These are phyloP conservation scores for Monosporascus ibericus DNA, from an alignment of 2,329 filamentous ascomycete genomes.

Conservation along the genomic window DNA sequence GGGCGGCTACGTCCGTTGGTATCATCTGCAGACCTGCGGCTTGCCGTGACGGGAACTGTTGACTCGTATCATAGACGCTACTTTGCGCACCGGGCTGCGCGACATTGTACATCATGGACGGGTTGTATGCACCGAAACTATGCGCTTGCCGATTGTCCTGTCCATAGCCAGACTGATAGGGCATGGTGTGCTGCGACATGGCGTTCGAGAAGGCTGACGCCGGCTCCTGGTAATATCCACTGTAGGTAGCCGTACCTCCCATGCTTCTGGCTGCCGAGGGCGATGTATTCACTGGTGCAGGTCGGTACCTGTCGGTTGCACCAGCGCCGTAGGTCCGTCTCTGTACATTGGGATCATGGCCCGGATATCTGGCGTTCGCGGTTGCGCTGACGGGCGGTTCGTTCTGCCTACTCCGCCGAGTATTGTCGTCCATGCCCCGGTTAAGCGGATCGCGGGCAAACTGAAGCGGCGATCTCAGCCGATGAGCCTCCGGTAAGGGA, in stretches of 20 bases:
- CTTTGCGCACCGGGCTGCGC: slow-evolving; percentile 54
- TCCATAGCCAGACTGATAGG: slow-evolving; percentile 57
- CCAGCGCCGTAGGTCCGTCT: slow-evolving; percentile 37
- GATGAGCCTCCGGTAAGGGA: slow-evolving; percentile 60
- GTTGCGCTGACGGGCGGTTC: slow-evolving; percentile 60
- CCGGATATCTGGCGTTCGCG: slow-evolving; percentile 47
- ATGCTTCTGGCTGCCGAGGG: slow-evolving; percentile 42
- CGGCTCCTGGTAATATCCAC: slow-evolving; percentile 53
- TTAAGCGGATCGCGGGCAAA: slow-evolving; percentile 45
- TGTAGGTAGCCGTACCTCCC: slow-evolving; percentile 52
- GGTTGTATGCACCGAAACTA: slow-evolving; percentile 52
- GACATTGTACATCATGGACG: slow-evolving; percentile 76
- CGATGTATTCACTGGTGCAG: slow-evolving; percentile 43
- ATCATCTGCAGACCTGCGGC: slow-evolving; percentile 73
- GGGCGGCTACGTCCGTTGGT: slow-evolving; percentile 57
- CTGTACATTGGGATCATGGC: slow-evolving; percentile 44
- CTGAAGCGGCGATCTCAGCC: slow-evolving; percentile 54
- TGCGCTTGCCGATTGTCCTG: slow-evolving; percentile 54
- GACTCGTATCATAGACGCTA: slow-evolving; percentile 68
- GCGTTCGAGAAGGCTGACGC: slow-evolving; percentile 45
- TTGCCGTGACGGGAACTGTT: slow-evolving; percentile 71
- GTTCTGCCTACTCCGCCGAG: slow-evolving; percentile 68
- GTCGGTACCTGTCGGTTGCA: slow-evolving; percentile 45
- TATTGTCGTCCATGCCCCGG: slow-evolving; percentile 73
- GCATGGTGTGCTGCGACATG: slow-evolving; percentile 48